phyloP scores from a whole-genome alignment of 129 eudicot species.

The Chrysanthemum seticuspe region DNA sequence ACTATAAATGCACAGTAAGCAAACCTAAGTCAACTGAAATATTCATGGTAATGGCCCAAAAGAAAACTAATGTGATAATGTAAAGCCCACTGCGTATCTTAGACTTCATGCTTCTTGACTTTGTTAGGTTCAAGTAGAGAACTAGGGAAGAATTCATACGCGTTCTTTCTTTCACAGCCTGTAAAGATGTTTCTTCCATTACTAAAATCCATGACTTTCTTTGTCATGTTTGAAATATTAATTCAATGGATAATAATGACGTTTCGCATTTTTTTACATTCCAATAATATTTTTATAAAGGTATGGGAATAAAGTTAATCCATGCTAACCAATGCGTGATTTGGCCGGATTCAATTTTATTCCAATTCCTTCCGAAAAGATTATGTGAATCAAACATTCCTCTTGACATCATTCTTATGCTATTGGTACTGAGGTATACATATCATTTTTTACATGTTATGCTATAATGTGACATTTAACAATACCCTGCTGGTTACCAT shows the following conservation, averaged over 20 bases:
- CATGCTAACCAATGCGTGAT: too few relatives aligned
- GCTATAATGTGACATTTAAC: background rate
- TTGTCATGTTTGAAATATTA: too few relatives aligned
- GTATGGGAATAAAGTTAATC: too few relatives aligned
- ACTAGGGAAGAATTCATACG: conserved; percentile 3
- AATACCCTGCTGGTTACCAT: conserved; percentile 9
- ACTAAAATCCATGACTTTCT: background rate
- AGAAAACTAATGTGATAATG: conserved; percentile 3
- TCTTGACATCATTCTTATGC: background rate
- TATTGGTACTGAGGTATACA: background rate
- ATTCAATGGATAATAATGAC: background rate
- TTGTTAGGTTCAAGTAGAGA: background rate
- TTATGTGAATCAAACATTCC: too few relatives aligned
- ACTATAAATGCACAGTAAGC: background rate
- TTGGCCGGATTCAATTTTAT: too few relatives aligned
- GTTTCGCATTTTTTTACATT: background rate
- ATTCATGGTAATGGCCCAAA: background rate
- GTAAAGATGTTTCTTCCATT: background rate
- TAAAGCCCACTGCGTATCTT: background rate
- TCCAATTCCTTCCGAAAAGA: too few relatives aligned
- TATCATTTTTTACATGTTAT: background rate
- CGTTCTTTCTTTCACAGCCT: background rate
- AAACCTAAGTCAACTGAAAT: conserved; percentile 10
- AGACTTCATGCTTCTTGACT: conserved; percentile 14
- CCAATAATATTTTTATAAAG: too few relatives aligned